These are phyloP conservation scores for Musa beccarii DNA, from an alignment of 176 grass and related monocot genomes.

Conservation along the genomic window DNA sequence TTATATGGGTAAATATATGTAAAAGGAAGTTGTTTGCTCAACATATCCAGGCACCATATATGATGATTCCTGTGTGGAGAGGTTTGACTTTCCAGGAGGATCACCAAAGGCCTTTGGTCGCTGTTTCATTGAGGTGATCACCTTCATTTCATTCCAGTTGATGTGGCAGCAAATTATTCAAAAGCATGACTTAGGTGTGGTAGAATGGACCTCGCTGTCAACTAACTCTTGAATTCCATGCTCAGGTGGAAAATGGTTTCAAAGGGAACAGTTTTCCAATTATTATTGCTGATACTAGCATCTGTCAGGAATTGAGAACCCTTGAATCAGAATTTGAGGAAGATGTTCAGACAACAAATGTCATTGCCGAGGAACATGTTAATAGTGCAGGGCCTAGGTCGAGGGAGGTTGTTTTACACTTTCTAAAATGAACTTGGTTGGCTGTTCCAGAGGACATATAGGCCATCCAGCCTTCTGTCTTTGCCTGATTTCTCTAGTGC, in stretches of 20 bases:
- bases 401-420: conserved; percentile 64
- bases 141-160: neutral
- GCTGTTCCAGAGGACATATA: conserved; percentile 75
- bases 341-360: conserved; percentile 35
- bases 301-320: conserved; percentile 72
- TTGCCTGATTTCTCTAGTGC: conserved; percentile 51
- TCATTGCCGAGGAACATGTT: conserved; percentile 47
- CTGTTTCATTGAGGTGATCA: conserved; percentile 84
- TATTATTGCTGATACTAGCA: conserved; percentile 58
- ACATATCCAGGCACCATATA: conserved; percentile 94
- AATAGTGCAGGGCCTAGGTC: conserved; percentile 24
- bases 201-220: neutral
- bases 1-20: conserved; percentile 73
- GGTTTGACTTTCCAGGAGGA: conserved; percentile 74
- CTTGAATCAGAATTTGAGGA: conserved; percentile 71
- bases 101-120: conserved; percentile 49
- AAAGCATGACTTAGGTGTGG: neutral
- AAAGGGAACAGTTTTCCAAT: conserved; percentile 92
- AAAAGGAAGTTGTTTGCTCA: conserved; percentile 81
- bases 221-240: neutral
- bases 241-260: conserved; percentile 93
- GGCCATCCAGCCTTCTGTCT: conserved; percentile 6
- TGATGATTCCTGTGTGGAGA: conserved; percentile 92
- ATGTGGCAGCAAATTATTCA: neutral
- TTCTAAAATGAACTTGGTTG: conserved; percentile 93